These are phyloP conservation scores for Lasiodiplodia hormozganensis DNA, from an alignment of 2,329 filamentous ascomycete genomes.

Conservation along the genomic window DNA sequence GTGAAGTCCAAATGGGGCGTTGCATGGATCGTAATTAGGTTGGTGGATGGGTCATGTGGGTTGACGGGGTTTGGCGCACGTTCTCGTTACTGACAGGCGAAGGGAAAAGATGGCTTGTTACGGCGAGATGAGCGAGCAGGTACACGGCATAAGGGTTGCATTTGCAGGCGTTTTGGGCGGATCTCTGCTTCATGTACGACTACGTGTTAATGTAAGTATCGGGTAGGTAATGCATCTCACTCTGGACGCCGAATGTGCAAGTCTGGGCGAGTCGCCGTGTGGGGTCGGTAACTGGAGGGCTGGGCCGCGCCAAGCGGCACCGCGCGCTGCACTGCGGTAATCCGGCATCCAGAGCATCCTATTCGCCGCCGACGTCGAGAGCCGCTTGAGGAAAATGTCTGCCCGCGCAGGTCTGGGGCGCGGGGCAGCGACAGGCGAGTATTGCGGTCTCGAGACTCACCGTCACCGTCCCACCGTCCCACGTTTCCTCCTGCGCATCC, in stretches of 20 bases:
- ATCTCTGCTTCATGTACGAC: constrained; percentile 25
- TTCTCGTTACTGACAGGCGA: constrained; percentile 16
- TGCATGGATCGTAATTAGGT: constrained; percentile 23
- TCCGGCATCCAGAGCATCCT: constrained; percentile 6
- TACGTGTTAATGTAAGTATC: constrained; percentile 17
- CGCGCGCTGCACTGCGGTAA: background rate
- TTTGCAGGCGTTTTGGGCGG: constrained; percentile 22
- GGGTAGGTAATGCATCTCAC: constrained; percentile 18
- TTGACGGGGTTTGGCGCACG: constrained; percentile 23
- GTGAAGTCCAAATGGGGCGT: constrained; percentile 10
- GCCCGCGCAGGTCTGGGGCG: constrained; percentile 1
- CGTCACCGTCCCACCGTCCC: background rate
- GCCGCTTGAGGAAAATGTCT: background rate
- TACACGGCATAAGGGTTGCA: background rate
- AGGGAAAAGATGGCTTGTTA: background rate
- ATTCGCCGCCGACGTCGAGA: constrained; percentile 4
- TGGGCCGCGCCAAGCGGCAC: constrained; percentile 20
- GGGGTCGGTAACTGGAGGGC: constrained; percentile 17
- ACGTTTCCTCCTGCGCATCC: background rate
- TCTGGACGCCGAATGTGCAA: constrained; percentile 8
- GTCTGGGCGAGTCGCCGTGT: background rate
- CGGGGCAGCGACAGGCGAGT: constrained; percentile 8
- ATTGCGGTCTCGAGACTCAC: background rate
- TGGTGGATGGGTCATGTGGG: constrained; percentile 27
- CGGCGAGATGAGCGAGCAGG: background rate